These are phyloP conservation scores for Cladosporium austrohemisphaericum DNA, from an alignment of 2,329 filamentous ascomycete genomes.

Conservation along the genomic window DNA sequence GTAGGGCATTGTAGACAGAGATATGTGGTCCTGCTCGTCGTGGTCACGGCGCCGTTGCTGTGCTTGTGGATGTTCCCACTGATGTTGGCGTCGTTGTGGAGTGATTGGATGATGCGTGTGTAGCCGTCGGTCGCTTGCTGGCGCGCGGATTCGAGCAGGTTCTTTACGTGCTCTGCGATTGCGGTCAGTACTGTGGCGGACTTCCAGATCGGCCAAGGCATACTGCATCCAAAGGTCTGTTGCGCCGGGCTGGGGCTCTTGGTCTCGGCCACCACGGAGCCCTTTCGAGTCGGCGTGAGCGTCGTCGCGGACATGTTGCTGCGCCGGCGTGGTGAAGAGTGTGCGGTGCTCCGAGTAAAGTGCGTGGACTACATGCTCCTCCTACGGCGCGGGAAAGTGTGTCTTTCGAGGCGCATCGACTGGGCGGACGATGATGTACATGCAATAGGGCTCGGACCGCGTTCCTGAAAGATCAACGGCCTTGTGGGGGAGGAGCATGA, in stretches of 20 bases:
- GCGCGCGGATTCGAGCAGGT: constrained; percentile 63
- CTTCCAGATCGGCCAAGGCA: constrained; percentile 23
- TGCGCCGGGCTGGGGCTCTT: constrained; percentile 38
- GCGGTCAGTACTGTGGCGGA: background rate
- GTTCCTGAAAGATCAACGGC: no score
- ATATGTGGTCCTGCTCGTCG: constrained; percentile 43
- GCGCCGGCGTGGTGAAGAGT: no score
- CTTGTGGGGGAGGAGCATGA: no score
- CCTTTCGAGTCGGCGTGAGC: constrained; percentile 38
- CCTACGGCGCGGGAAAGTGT: no score
- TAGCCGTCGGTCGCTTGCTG: constrained; percentile 69
- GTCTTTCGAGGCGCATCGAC: no score
- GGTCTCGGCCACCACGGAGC: constrained; percentile 24
- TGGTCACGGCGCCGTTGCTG: constrained; percentile 18
- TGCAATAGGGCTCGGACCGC: no score
- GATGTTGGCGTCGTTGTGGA: constrained; percentile 66
- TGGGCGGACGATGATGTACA: no score
- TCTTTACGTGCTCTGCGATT: constrained; percentile 67
- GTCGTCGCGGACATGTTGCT: constrained; percentile 30
- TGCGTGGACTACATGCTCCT: no score
- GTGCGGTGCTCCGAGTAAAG: no score
- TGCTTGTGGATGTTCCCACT: constrained; percentile 64
- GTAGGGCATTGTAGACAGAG: constrained; percentile 70
- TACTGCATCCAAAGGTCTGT: constrained; percentile 43
- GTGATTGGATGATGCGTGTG: constrained; percentile 65